Base-by-base conservation (phyloP, 2,329 filamentous ascomycete genomes). In the Aphanocladium album region DNA sequence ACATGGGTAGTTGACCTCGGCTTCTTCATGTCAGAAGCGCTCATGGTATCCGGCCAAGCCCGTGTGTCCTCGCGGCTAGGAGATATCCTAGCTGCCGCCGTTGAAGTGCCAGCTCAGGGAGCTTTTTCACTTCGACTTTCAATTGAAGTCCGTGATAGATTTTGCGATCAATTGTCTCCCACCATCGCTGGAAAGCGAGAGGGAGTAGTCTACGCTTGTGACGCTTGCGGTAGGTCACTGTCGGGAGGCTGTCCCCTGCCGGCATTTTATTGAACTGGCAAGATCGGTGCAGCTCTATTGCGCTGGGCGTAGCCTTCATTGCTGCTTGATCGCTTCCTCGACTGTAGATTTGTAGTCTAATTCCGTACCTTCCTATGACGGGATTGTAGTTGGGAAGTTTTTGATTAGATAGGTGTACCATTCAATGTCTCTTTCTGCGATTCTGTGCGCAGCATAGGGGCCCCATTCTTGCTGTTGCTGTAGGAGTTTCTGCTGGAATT, bases 191-290 rank as follows among this genome's bases (percentile, higher is more conserved):
- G n/a, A 55, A 49, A 16, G 58, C 37, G 12, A 30, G 45, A 16
- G 50, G 7, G 23, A 54, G 50, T 5, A 25, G 19, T 7, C 37
- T 37, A 27, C 41, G 39, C 30, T 41, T 53, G 35, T 51, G 46
- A 14, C 56, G 45, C 33, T 51, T 58, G 46, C 49, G 53, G 57
- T 60, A 45, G 16, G 47, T 30, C 7, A 52, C 47, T 53, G 57
- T 53, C 9, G 58, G 49, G 17, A 11, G 27, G 41, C 25, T 54
- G 12, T 47, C 21, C 27, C 27, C 27, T 19, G 30, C 23, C 8
- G 58, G 43, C 43, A 55, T n/a, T n/a, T n/a, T n/a, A n/a, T n/a
- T n/a, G n/a, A n/a, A n/a, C n/a, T n/a, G n/a, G n/a, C n/a, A n/a
- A n/a, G 33, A 12, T 25, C 39, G 25, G 57, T 53, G 37, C 25